Evolutionary conservation across 2,329 filamentous ascomycete species (phyloP).

Genomic region (Neonectria neomacrospora): DNA sequence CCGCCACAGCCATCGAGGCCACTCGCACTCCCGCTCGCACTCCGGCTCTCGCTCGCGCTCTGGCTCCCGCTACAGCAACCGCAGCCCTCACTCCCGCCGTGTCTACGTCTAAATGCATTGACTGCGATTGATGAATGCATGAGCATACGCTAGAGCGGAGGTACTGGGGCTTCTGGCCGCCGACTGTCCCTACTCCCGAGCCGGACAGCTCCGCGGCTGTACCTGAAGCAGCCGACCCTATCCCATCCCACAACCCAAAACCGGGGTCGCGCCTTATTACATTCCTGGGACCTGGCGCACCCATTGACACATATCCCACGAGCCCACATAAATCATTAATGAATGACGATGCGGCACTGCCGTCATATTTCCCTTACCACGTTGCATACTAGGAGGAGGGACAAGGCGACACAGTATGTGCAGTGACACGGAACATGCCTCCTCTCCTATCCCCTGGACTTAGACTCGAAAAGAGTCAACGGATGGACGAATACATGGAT

Average conservation of each 20-base stretch:
- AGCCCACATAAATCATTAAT: slow-evolving; percentile 17
- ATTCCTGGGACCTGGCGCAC: slow-evolving; percentile 1
- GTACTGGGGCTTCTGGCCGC: not conserved
- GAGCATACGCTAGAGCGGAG: not conserved
- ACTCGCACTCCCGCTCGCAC: slow-evolving; percentile 51
- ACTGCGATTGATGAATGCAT: not conserved
- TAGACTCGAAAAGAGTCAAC: slow-evolving; percentile 1
- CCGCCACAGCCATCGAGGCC: slow-evolving; percentile 56
- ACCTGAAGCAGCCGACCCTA: not conserved
- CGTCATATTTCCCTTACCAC: slow-evolving; percentile 8
- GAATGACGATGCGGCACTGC: slow-evolving; percentile 19
- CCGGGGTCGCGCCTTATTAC: not conserved
- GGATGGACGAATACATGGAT: not conserved
- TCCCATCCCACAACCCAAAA: not conserved
- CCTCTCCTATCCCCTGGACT: not conserved
- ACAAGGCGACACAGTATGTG: slow-evolving; percentile 13
- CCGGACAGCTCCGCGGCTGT: not conserved
- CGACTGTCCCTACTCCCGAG: slow-evolving; percentile 2
- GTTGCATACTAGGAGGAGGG: not conserved
- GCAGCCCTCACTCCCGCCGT: slow-evolving; percentile 61
- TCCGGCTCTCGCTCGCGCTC: slow-evolving; percentile 52
- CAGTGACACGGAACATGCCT: slow-evolving; percentile 3
- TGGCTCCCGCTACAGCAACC: slow-evolving; percentile 49
- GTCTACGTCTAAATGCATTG: slow-evolving; percentile 56
- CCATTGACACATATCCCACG: not conserved